Evolutionary conservation across 768 basidiomycete species (phyloP), one percentile per base, ranked within the genome.

Genomic region (Amanita fuliginea): DNA sequence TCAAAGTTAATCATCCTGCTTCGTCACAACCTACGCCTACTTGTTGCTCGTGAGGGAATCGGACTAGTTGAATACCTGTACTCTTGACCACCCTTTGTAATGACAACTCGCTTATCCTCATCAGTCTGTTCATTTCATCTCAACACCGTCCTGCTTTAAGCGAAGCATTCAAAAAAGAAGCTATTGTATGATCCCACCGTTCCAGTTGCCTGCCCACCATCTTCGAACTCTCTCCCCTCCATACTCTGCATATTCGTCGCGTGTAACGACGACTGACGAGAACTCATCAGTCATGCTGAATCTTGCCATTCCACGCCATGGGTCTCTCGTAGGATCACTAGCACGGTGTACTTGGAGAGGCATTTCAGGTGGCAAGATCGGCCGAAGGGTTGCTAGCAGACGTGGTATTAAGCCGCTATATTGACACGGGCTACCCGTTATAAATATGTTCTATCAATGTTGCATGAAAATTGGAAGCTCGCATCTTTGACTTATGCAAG

Each of bases 151-250:
- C 1, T 11, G 30, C 32, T 19, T 11, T 42, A 14, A 32, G 11
- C 32, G 52, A 46, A 26, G 19, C 11, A 7, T 18, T 11, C 32
- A 46, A 13, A 21, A 6, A 54, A 42, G 41, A 9, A 48, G 6
- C 58, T 42, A 60, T 28, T 51, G 34, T 35, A 60, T 53, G 19
- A 57, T 57, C 7, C 60, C 63, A 18, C 63, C 66, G 59, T 88
- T 87, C 83, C 84, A 88, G 61, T 98, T 97, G 6, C 93, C 83
- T 61, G 91, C 91, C 78, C 85, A 89, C 86, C 96, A 96, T 60
- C 75, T 75, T 63, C 83, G 88, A 52, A 94, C 71, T 53, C 89
- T 75, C 64, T 96, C 93, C 1, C 79, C 80, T 0, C 96, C 95
- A 66, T 80, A 77, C 62, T 99, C 96, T 6, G 90, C 81, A 56